Conservation (phyloP, 495 filamentous ascomycete genomes). For the Trichoderma asperelloides region DNA sequence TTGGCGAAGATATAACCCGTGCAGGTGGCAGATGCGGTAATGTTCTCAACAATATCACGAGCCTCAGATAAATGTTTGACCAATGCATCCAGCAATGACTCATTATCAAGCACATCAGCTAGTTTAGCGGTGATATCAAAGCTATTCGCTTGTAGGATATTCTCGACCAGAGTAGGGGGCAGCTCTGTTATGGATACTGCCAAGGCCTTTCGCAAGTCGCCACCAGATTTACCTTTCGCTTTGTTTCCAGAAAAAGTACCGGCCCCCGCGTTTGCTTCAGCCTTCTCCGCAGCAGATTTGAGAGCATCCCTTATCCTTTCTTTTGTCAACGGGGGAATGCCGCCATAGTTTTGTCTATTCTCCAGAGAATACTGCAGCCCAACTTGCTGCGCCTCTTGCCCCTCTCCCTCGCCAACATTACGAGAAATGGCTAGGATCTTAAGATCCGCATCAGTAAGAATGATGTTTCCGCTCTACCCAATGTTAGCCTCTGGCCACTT, state of each 20-base stretch:
- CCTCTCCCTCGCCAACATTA: conserved; percentile 64
- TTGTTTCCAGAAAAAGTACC: conserved; percentile 39
- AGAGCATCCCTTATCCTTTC: conserved; percentile 63
- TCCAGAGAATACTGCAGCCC: conserved; percentile 72
- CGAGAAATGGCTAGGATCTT: conserved; percentile 72
- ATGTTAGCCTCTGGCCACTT: background rate
- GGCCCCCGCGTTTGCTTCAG: conserved; percentile 35
- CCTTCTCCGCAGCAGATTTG: conserved; percentile 50
- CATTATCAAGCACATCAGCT: conserved; percentile 58
- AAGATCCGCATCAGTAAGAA: conserved; percentile 74
- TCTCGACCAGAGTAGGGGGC: conserved; percentile 78
- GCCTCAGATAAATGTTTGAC: conserved; percentile 60
- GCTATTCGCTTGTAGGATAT: conserved; percentile 59
- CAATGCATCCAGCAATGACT: conserved; percentile 53
- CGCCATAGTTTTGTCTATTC: conserved; percentile 71
- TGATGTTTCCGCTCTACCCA: conserved; percentile 62
- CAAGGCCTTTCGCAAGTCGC: conserved; percentile 67
- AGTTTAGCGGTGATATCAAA: conserved; percentile 59
- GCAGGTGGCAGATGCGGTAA: conserved; percentile 48
- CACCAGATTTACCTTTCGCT: conserved; percentile 64
- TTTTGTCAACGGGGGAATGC: conserved; percentile 62
- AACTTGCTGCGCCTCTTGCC: conserved; percentile 64
- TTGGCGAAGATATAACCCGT: conserved; percentile 90
- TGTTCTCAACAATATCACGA: conserved; percentile 47
- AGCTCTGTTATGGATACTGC: conserved; percentile 77